A percentile compares a stretch with the other conserved stretches of the same genome.
These are phyloP conservation scores for Pycnococcus provasolii DNA, from an alignment of 139 green algal genomes.

Conservation along the genomic window DNA sequence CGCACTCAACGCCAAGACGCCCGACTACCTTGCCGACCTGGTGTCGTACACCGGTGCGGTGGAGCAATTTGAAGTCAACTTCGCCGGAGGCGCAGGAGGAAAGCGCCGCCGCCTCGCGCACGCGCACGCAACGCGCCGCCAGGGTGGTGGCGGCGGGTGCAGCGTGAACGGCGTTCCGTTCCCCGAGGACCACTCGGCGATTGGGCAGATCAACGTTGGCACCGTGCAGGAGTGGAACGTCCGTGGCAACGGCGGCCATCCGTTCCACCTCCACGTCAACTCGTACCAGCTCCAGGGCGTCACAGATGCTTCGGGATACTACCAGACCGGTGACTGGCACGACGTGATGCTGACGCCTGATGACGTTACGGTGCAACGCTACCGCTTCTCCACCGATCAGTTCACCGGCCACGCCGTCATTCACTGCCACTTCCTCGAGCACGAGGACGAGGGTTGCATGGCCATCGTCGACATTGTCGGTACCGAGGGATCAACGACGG, in stretches of 20 bases:
- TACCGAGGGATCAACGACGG: background rate
- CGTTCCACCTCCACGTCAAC: conserved; percentile 23
- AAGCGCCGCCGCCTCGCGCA: background rate
- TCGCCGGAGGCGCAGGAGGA: too few relatives aligned
- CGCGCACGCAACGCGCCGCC: background rate
- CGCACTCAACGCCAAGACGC: too few relatives aligned
- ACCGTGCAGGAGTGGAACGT: conserved; percentile 20
- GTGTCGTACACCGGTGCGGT: too few relatives aligned
- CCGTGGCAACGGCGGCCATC: conserved; percentile 6
- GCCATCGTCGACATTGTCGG: background rate
- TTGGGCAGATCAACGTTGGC: background rate
- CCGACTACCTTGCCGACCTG: too few relatives aligned
- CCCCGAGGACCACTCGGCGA: background rate
- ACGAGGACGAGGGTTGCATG: conserved; percentile 21
- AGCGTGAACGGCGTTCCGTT: conserved; percentile 9
- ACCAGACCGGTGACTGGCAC: conserved; percentile 13
- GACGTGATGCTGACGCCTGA: conserved; percentile 1
- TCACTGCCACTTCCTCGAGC: conserved; percentile 14
- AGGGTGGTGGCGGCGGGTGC: background rate
- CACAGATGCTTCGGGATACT: conserved; percentile 2
- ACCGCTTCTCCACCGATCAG: background rate
- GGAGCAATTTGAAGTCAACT: too few relatives aligned
- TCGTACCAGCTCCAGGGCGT: conserved; percentile 13
- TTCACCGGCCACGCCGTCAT: conserved; percentile 3
- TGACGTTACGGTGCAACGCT: background rate